Conservation (phyloP, 495 filamentous ascomycete genomes). For the Podospora fimiseda region DNA sequence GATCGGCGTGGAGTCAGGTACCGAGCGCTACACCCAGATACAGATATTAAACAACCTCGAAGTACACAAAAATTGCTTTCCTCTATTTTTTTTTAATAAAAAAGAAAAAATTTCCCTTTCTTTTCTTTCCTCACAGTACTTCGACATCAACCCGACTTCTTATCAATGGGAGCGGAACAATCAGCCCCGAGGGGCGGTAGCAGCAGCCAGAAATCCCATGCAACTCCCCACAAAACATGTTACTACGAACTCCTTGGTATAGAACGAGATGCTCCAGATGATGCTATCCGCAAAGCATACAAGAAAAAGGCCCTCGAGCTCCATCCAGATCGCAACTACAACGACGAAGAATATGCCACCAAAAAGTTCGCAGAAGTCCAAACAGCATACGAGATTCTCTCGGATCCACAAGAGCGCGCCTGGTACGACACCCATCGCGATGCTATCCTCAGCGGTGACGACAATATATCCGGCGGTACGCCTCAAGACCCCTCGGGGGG, state of each 20-base stretch:
- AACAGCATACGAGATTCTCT: slow-evolving; percentile 88
- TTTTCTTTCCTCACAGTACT: too few relatives aligned
- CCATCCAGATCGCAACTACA: slow-evolving; percentile 92
- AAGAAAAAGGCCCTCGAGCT: slow-evolving; percentile 83
- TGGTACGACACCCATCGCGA: slow-evolving; percentile 97
- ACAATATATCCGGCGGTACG: slow-evolving; percentile 36
- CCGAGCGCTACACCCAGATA: too few relatives aligned
- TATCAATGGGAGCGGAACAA: slow-evolving; percentile 75
- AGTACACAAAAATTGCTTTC: background rate
- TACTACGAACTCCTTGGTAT: slow-evolving; percentile 89
- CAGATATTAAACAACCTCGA: background rate
- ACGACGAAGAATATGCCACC: slow-evolving; percentile 76
- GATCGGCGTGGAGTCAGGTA: background rate
- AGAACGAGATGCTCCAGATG: slow-evolving; percentile 62
- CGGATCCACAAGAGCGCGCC: slow-evolving; percentile 88
- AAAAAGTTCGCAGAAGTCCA: slow-evolving; percentile 84
- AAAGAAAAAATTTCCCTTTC: too few relatives aligned
- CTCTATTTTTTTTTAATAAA: background rate
- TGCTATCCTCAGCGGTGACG: slow-evolving; percentile 63
- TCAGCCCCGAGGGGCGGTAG: slow-evolving; percentile 50
- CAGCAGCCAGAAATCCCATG: slow-evolving; percentile 12
- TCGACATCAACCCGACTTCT: too few relatives aligned
- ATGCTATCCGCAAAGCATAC: slow-evolving; percentile 94
- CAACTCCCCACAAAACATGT: slow-evolving; percentile 54
- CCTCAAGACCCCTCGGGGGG: slow-evolving; percentile 56